phyloP scores from a whole-genome alignment of 371 early-diverging fungal genomes.

The Syncephalastrum sp. region DNA sequence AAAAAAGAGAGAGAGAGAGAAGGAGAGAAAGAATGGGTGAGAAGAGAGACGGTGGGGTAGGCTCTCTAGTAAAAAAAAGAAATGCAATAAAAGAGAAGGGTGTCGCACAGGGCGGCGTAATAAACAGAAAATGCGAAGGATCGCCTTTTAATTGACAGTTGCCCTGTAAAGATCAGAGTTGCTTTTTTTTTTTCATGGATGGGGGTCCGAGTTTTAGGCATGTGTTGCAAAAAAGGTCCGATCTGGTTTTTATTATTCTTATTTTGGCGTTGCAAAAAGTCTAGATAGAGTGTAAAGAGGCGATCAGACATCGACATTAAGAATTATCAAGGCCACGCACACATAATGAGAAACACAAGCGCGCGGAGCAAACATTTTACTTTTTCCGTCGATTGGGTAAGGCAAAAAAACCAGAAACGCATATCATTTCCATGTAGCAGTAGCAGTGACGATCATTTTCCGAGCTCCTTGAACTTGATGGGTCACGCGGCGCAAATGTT shows the following conservation, averaged over 20 bases:
- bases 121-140: slow-evolving; percentile 15
- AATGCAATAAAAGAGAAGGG: slow-evolving; percentile 9
- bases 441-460: too few species aligned
- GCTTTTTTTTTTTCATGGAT: slow-evolving; percentile 6
- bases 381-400: too few species aligned
- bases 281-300: background rate
- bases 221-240: slow-evolving; percentile 3
- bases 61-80: background rate
- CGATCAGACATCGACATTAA: too few species aligned
- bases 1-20: background rate
- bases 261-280: background rate
- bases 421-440: too few species aligned
- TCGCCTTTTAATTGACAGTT: slow-evolving; percentile 17
- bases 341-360: background rate
- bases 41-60: too few species aligned
- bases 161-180: slow-evolving; percentile 9
- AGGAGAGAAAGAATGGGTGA: background rate
- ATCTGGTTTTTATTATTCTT: slow-evolving; percentile 8
- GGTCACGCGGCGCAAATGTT: too few species aligned
- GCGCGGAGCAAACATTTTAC: too few species aligned
- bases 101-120: slow-evolving; percentile 21
- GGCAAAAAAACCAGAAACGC: too few species aligned
- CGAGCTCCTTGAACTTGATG: too few species aligned
- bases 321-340: background rate
- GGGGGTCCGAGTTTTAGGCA: too few species aligned